phyloP scores from a whole-genome alignment of 2,329 filamentous ascomycete genomes.

The Nemania sp. region DNA sequence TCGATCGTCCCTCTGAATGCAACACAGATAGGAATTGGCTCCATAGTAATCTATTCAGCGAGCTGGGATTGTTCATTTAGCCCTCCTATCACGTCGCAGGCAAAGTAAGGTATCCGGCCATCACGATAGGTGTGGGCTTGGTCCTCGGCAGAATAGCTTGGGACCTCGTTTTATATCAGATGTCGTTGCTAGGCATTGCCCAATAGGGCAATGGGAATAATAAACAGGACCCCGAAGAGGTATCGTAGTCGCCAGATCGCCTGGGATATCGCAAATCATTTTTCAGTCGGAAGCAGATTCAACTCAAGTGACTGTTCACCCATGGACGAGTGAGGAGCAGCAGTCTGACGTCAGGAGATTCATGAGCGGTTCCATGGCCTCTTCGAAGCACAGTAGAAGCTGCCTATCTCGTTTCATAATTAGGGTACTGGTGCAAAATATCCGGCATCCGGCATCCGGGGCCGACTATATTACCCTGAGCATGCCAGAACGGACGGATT shows the following conservation, averaged over 20 bases:
- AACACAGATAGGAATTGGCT: conserved; percentile 5
- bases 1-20: conserved; percentile 14
- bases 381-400: neutral
- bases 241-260: conserved; percentile 5
- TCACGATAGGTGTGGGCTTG: conserved; percentile 29
- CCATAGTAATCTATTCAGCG: conserved; percentile 28
- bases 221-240: conserved; percentile 18
- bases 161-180: neutral
- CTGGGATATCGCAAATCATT: neutral
- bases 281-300: neutral
- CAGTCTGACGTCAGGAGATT: neutral
- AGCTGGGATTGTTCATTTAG: conserved; percentile 26
- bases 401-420: conserved; percentile 9
- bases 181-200: neutral
- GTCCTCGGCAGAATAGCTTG: conserved; percentile 20
- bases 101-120: conserved; percentile 33
- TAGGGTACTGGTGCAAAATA: conserved; percentile 7
- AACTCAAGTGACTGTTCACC: neutral
- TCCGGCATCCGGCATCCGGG: conserved; percentile 9
- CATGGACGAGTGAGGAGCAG: neutral
- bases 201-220: conserved; percentile 21
- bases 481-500: conserved; percentile 9
- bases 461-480: conserved; percentile 15
- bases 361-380: conserved; percentile 5
- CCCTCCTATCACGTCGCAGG: conserved; percentile 34